Percentiles rank a stretch among this genome's conserved stretches.
These are phyloP conservation scores for Trichoderma sp. DNA, from an alignment of 2,329 filamentous ascomycete species.

Conservation along the genomic window DNA sequence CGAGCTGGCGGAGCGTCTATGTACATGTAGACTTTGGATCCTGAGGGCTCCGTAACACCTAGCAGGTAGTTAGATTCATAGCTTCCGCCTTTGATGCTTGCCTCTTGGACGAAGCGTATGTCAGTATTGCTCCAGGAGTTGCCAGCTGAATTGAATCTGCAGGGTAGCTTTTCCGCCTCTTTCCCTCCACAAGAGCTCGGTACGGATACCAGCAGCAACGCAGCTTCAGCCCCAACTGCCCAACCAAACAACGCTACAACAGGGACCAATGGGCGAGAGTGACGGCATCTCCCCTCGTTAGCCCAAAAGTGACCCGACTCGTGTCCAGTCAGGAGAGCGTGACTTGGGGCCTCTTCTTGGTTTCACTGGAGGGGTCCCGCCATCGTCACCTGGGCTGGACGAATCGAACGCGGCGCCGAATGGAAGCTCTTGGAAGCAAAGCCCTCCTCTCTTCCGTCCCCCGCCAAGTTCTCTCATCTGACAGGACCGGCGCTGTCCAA, in stretches of 20 bases:
- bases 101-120: not conserved
- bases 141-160: not conserved
- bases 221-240: slow-evolving; percentile 10
- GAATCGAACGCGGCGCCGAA: slow-evolving; percentile 29
- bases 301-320: not conserved
- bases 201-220: too few species aligned
- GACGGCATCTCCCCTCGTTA: not conserved
- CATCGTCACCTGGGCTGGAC: slow-evolving; percentile 25
- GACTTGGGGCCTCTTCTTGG: slow-evolving; percentile 23
- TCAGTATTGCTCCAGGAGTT: not conserved
- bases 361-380: slow-evolving; percentile 17
- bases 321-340: slow-evolving; percentile 27
- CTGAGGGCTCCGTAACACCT: not conserved
- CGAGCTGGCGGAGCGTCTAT: not conserved
- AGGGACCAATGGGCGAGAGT: not conserved
- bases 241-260: not conserved
- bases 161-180: not conserved
- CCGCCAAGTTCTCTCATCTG: slow-evolving; percentile 19
- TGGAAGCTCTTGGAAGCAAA: slow-evolving; percentile 27
- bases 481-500: slow-evolving; percentile 28
- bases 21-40: not conserved
- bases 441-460: not conserved
- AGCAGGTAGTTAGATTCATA: too few species aligned
- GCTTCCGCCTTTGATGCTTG: not conserved
- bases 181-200: not conserved